These are phyloP conservation scores for Cicer yamashitae DNA, from an alignment of 306 rosid species.

Conservation along the genomic window DNA sequence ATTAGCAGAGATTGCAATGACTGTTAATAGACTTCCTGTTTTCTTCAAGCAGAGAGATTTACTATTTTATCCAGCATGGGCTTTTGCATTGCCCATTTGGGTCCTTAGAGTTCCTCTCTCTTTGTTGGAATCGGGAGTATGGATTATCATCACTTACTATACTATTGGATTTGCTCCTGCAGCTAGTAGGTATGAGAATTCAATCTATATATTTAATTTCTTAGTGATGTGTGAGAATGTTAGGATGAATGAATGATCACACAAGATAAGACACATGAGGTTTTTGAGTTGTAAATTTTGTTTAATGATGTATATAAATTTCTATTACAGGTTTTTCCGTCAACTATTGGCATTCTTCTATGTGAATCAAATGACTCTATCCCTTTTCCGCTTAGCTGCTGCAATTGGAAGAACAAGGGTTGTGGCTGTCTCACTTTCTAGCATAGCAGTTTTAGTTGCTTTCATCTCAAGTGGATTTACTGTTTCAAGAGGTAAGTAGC, in stretches of 20 bases:
- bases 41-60: conserved; percentile 77
- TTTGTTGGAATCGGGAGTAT: conserved; percentile 65
- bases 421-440: conserved; percentile 63
- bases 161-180: conserved; percentile 76
- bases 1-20: conserved; percentile 63
- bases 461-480: conserved; percentile 83
- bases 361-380: conserved; percentile 76
- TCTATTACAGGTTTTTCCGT: conserved; percentile 64
- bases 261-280: not conserved
- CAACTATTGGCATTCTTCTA: conserved; percentile 82
- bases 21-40: conserved; percentile 62
- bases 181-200: conserved; percentile 58
- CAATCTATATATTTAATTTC: too few relatives aligned
- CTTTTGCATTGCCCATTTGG: conserved; percentile 73
- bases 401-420: conserved; percentile 78
- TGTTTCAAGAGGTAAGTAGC: conserved; percentile 63
- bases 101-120: conserved; percentile 68
- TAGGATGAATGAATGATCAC: too few relatives aligned
- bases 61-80: conserved; percentile 68
- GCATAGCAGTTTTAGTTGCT: conserved; percentile 63
- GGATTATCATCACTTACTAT: conserved; percentile 70
- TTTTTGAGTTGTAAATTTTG: conserved; percentile 17
- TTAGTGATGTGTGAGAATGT: too few relatives aligned
- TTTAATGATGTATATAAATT: conserved; percentile 4
- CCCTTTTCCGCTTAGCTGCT: conserved; percentile 84